Evolutionary conservation across 176 grass and related monocot genomes (phyloP), one percentile per base, ranked within the genome.

Genomic region (Paspalum vaginatum): DNA sequence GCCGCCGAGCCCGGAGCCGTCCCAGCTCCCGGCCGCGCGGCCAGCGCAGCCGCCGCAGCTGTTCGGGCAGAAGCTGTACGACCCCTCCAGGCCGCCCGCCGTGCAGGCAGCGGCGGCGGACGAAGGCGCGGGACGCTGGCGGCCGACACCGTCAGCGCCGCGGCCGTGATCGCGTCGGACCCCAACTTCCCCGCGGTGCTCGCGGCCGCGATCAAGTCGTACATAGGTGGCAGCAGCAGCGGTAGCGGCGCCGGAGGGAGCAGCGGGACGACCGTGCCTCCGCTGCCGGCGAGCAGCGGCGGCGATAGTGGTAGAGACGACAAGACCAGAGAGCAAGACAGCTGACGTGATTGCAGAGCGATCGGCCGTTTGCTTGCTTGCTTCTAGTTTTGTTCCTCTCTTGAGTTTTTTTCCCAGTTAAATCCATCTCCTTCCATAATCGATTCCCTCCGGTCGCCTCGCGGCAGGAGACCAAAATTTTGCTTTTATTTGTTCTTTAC

Each of bases 111-210:
- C 47, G 38, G 24, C 57, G 46, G n/a, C 32, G 15, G 87, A 60
- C 48, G 85, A 1, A 67, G 61, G 74, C 27, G 78, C 83, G 8
- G n/a, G n/a, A n/a, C n/a, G n/a, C n/a, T n/a, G n/a, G 54, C 87
- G 2, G 81, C 74, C 4, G 88, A 98, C 61, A 85, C 90, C 13
- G 90, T 93, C 45, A 95, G 48, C 74, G 92, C 95, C 0, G 92
- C 92, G 18, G 91, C 89, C 4, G 87, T 80, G 21, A 95, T 98
- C 79, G 73, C 88, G 40, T 89, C 86, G 6, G 96, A 95, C 61
- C 92, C 96, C 0, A 98, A 93, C 79, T 95, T 98, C 86, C 81
- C 92, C 22, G 81, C 90, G 1, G 87, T 91, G 37, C 89, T 97
- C 42, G 87, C 91, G 0, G 92, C 89, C 15, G 89, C 91, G n/a